These are phyloP conservation scores for Nothophaeocryptopus gaeumannii DNA, from an alignment of 2,329 filamentous ascomycete genomes.

Conservation along the genomic window DNA sequence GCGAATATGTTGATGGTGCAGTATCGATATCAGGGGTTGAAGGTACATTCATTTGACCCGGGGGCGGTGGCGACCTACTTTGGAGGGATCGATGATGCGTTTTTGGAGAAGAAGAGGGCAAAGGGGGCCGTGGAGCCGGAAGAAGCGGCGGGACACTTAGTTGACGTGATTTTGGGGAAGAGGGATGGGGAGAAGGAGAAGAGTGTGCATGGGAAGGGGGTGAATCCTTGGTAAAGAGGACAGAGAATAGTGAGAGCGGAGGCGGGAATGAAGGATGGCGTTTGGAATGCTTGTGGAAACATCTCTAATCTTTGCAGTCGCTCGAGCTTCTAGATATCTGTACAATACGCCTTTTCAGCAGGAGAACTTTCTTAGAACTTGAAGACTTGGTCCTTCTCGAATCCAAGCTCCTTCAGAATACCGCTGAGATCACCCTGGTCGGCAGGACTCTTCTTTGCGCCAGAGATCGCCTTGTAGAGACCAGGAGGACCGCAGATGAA, in stretches of 20 bases:
- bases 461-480: slow-evolving; percentile 89
- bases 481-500: slow-evolving; percentile 94
- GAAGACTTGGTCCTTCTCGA: slow-evolving; percentile 85
- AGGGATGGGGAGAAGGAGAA: slow-evolving; percentile 33
- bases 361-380: slow-evolving; percentile 68
- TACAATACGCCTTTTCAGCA: slow-evolving; percentile 9
- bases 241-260: no score
- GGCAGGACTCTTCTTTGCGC: slow-evolving; percentile 82
- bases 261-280: no score
- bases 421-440: slow-evolving; percentile 91
- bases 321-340: slow-evolving; percentile 12
- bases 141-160: slow-evolving; percentile 35
- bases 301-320: background rate
- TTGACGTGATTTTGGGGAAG: slow-evolving; percentile 38
- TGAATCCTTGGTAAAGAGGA: slow-evolving; percentile 11
- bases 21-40: slow-evolving; percentile 30
- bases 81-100: slow-evolving; percentile 31
- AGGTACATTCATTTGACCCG: slow-evolving; percentile 40
- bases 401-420: slow-evolving; percentile 78
- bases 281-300: background rate
- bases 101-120: slow-evolving; percentile 16
- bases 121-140: slow-evolving; percentile 37
- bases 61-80: slow-evolving; percentile 40
- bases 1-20: slow-evolving; percentile 40
- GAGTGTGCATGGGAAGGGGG: slow-evolving; percentile 12